Evolutionary conservation across 2,329 filamentous ascomycete species (phyloP), one percentile per base, ranked within the genome.

Genomic region (Paracoccidioides brasiliensis): DNA sequence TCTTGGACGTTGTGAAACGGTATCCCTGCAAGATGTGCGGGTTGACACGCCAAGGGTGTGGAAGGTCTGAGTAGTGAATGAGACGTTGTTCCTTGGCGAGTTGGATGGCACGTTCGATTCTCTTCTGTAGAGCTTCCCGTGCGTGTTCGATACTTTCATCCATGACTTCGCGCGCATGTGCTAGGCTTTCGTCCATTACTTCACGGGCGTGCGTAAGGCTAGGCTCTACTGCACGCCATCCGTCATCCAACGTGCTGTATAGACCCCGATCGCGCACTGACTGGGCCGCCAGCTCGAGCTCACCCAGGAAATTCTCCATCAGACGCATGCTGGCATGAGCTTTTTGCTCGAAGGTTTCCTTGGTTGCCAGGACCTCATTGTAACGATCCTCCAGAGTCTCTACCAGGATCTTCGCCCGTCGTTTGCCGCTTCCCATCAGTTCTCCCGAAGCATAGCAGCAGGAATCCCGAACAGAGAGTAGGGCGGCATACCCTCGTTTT

Each of bases 361-460:
- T 89, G 2, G 86, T 87, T 14, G 81, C 84, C 60, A 98, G 73
- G 0, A 87, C 90, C 63, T 93, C 88, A 59, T 94, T 85, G 71
- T 96, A 98, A 60, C 88, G 80, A 33, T 80, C 79, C 70, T 98
- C 93, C 12, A 98, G 76, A 0, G 90, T 95, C 64, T 97, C 91
- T 38, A 98, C 89, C 74, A 97, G 84, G 57, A 97, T 82, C 60
- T 88, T 86, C 57, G 94, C 83, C 58, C 90, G 81, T 60, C 88
- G 82, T 53, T 88, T 84, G 28, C 93, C 90, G 41, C 87, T 88
- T 56, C 90, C 93, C 62, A 97, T 82, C 49, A 96, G 81, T 66
- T 93, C 91, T 59, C 89, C 91, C 0, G 90, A 94, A 22, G 91
- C 90, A 60, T 90, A 83, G 42, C 88, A 89, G 71, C 93, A 98